phyloP scores from a whole-genome alignment of 129 eudicot species.

The Pittosporum tobira region DNA sequence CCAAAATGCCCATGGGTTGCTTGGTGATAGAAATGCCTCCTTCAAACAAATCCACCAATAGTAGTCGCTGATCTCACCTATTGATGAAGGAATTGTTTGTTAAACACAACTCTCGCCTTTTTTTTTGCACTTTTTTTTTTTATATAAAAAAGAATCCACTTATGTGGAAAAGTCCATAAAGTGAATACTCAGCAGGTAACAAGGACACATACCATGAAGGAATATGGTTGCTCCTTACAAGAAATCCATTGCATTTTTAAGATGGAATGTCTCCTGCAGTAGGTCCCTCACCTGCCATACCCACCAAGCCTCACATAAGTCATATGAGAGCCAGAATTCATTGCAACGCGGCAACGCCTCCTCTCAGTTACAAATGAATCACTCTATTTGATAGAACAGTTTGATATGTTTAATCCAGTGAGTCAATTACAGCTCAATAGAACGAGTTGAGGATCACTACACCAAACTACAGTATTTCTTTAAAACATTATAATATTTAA shows the following conservation, averaged over 20 bases:
- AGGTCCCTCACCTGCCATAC: constrained; percentile 85
- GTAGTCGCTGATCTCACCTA: constrained; percentile 46
- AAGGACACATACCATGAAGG: constrained; percentile 63
- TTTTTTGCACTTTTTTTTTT: constrained; percentile 1
- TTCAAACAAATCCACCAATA: constrained; percentile 34
- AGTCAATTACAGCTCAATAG: too few species aligned
- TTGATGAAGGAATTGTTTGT: constrained; percentile 33
- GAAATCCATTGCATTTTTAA: constrained; percentile 37
- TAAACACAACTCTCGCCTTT: constrained; percentile 25
- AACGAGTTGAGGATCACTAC: too few species aligned
- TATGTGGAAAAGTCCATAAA: constrained; percentile 6
- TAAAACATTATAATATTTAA: too few species aligned
- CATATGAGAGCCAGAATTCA: constrained; percentile 10
- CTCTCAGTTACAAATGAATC: not conserved
- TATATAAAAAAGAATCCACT: constrained; percentile 1
- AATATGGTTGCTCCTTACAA: constrained; percentile 49
- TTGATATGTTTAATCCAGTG: too few species aligned
- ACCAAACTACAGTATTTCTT: too few species aligned
- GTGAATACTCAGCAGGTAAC: constrained; percentile 24
- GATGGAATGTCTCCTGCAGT: constrained; percentile 51
- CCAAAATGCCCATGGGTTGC: constrained; percentile 27
- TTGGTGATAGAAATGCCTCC: constrained; percentile 35
- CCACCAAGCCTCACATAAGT: constrained; percentile 58
- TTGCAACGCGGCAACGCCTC: not conserved
- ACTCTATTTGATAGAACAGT: too few species aligned